Percentiles rank a stretch among this genome's conserved stretches.
These are phyloP conservation scores for Fusarium sp. DNA, from an alignment of 2,329 filamentous ascomycete genomes.

Conservation along the genomic window DNA sequence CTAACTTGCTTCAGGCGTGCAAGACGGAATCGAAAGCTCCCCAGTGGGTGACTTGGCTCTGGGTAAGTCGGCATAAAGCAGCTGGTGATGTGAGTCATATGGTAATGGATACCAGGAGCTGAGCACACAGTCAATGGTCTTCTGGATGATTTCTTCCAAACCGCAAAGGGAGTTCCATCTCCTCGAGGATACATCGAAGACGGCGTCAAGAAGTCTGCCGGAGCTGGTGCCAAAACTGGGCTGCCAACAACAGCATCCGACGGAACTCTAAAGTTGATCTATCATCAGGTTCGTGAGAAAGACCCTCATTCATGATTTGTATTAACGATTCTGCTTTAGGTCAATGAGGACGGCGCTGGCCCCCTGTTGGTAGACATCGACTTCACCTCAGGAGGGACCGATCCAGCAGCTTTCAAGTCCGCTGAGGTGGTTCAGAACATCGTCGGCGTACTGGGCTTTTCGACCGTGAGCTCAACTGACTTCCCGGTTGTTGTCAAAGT, in stretches of 20 bases:
- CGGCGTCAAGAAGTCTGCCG: neutral
- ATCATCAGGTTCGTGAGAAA: slow-evolving; percentile 7
- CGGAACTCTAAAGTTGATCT: slow-evolving; percentile 13
- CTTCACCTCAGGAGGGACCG: slow-evolving; percentile 7
- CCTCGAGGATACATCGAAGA: slow-evolving; percentile 11
- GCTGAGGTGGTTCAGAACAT: slow-evolving; percentile 6
- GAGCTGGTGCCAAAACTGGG: neutral
- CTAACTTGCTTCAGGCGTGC: neutral
- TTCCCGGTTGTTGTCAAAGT: slow-evolving; percentile 7
- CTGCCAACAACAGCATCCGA: slow-evolving; percentile 2
- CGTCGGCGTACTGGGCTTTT: slow-evolving; percentile 6
- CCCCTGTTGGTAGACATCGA: slow-evolving; percentile 2
- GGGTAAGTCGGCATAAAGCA: neutral
- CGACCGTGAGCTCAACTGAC: slow-evolving; percentile 7
- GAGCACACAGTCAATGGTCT: slow-evolving; percentile 1
- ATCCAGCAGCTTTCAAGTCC: slow-evolving; percentile 7
- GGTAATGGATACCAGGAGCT: neutral
- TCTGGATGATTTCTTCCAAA: slow-evolving; percentile 9
- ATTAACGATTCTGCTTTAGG: neutral
- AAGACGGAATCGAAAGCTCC: slow-evolving; percentile 4
- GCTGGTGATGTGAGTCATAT: neutral
- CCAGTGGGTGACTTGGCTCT: neutral
- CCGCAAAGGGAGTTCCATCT: slow-evolving; percentile 8
- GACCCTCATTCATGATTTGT: neutral
- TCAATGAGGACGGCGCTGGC: slow-evolving; percentile 10